Evolutionary conservation across 2,329 filamentous ascomycete species (phyloP).

Genomic region (Curvularia sp.): DNA sequence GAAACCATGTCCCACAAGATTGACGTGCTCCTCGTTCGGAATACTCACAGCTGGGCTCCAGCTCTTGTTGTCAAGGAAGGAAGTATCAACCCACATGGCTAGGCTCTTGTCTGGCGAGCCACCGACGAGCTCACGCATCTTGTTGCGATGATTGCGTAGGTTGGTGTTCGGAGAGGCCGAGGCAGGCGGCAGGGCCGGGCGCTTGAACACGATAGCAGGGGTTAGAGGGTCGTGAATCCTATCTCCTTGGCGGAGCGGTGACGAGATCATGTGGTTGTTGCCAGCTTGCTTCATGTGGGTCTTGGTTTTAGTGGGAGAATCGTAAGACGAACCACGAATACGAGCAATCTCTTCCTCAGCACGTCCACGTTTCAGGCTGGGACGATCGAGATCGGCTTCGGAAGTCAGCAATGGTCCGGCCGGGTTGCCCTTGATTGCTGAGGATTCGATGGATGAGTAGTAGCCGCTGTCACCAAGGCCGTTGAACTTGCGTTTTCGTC

Average conservation of each 20-base stretch:
- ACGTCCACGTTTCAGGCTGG: constrained; percentile 82
- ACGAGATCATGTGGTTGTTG: constrained; percentile 48
- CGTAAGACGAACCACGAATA: constrained; percentile 88
- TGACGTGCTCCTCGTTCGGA: constrained; percentile 64
- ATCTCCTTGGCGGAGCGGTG: constrained; percentile 50
- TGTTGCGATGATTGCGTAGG: constrained; percentile 83
- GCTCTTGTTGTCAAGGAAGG: constrained; percentile 47
- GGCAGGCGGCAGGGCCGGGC: constrained; percentile 67
- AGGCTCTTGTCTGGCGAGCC: constrained; percentile 74
- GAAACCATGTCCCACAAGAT: constrained; percentile 59
- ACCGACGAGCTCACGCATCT: constrained; percentile 75
- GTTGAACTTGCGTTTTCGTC: constrained; percentile 77
- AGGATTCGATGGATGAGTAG: constrained; percentile 94
- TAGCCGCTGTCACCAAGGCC: constrained; percentile 95
- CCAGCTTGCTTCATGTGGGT: constrained; percentile 60
- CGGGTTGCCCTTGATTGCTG: constrained; percentile 75
- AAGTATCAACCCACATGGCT: constrained; percentile 62
- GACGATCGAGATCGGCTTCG: constrained; percentile 75
- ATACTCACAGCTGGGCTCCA: constrained; percentile 74
- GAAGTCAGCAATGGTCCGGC: constrained; percentile 73
- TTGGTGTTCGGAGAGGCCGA: constrained; percentile 95
- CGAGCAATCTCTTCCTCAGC: constrained; percentile 96
- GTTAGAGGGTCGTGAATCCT: constrained; percentile 68
- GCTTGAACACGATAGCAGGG: constrained; percentile 82
- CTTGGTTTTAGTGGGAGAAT: constrained; percentile 80